These are phyloP conservation scores for Leptoxyphium fumago DNA, from an alignment of 2,329 filamentous ascomycete species.

Conservation along the genomic window DNA sequence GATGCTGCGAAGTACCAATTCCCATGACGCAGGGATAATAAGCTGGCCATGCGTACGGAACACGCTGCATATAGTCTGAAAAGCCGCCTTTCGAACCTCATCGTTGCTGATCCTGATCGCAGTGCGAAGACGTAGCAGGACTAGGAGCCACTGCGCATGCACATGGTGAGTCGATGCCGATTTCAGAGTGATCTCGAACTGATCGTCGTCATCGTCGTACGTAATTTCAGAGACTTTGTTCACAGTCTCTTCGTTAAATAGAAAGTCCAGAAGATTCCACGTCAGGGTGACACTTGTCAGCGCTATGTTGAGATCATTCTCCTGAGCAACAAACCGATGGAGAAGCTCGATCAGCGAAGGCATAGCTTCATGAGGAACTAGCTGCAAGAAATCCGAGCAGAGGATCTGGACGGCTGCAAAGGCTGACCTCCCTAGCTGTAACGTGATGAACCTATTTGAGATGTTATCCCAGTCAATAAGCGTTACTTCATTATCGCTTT, in stretches of 20 bases:
- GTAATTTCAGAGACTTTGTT: background rate
- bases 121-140: constrained; percentile 55
- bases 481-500: constrained; percentile 4
- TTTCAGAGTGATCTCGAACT: background rate
- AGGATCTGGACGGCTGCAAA: constrained; percentile 86
- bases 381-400: constrained; percentile 80
- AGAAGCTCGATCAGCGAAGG: constrained; percentile 76
- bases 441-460: constrained; percentile 37
- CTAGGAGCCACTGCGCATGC: constrained; percentile 63
- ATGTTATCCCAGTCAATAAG: constrained; percentile 16
- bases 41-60: constrained; percentile 83
- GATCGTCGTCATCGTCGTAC: background rate
- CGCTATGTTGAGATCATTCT: constrained; percentile 87
- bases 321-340: constrained; percentile 76
- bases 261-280: constrained; percentile 85
- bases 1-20: constrained; percentile 64
- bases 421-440: constrained; percentile 66
- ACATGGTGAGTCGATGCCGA: constrained; percentile 35
- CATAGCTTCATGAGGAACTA: constrained; percentile 53
- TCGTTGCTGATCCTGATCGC: constrained; percentile 57
- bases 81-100: constrained; percentile 71
- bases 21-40: constrained; percentile 65
- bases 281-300: constrained; percentile 93
- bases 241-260: constrained; percentile 31
- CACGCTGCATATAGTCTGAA: constrained; percentile 81